phyloP scores from a whole-genome alignment of 352 stramenopile genomes.

The Elongisporangium undulatum region DNA sequence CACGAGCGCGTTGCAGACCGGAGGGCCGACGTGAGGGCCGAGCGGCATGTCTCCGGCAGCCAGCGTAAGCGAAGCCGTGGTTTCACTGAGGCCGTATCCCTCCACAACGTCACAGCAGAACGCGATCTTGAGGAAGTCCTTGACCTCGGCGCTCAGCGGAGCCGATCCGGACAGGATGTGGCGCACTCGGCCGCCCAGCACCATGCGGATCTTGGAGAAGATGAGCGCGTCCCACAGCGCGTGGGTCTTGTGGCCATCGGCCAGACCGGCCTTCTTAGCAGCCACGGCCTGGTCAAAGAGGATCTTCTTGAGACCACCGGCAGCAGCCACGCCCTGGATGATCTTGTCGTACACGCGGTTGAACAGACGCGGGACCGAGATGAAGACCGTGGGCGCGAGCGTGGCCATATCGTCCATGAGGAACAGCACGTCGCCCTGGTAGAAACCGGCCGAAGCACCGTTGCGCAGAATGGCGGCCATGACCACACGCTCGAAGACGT shows the following conservation, averaged over 20 bases:
- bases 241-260: constrained; percentile 24
- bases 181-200: constrained; percentile 83
- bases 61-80: constrained; percentile 21
- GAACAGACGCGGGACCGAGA: constrained; percentile 88
- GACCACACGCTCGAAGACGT: constrained; percentile 93
- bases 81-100: constrained; percentile 94
- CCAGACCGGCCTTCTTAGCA: constrained; percentile 33
- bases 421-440: constrained; percentile 70
- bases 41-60: constrained; percentile 18
- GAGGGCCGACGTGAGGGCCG: constrained; percentile 88
- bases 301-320: constrained; percentile 21
- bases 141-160: constrained; percentile 87
- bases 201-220: constrained; percentile 91
- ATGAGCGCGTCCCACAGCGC: constrained; percentile 90
- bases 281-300: constrained; percentile 35
- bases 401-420: constrained; percentile 88
- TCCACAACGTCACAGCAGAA: constrained; percentile 90
- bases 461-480: constrained; percentile 84
- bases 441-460: constrained; percentile 66
- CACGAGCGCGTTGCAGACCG: constrained; percentile 77
- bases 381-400: constrained; percentile 88
- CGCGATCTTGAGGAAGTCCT: constrained; percentile 94
- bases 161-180: constrained; percentile 93
- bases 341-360: constrained; percentile 95
- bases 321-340: constrained; percentile 35